Base-by-base conservation (phyloP, 1,139 yeast species). In the Nakaseomyces glabratus region DNA sequence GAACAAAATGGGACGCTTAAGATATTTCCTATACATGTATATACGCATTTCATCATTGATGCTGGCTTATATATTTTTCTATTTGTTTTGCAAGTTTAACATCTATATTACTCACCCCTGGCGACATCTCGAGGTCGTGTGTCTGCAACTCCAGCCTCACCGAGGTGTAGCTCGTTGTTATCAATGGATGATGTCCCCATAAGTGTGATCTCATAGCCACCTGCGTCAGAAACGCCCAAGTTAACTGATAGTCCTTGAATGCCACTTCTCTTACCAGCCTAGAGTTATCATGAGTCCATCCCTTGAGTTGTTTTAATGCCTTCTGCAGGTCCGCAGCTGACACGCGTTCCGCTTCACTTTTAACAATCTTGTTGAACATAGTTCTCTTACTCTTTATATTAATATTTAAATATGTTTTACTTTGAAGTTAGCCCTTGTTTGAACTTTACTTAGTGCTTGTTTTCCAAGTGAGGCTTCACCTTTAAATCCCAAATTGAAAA, bases 171-270 rank as follows among this genome's bases (percentile, higher is more conserved):
- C 75, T 67, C 2, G 78, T 78, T 1, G 62, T 62, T 4, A 80
- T 73, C 0, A 75, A 73, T 0, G 94, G 93, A 52, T 84, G 95
- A 48, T 84, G 94, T 18, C 75, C 78, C 48, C 63, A 58, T 1
- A 62, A 48, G 49, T 80, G 82, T 1, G 85, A 69, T 31, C 73
- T 61, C 58, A 72, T 59, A 1, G 86, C 74, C 2, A 82, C 70
- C 36, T 68, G 67, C 19, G 73, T 76, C 17, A 84, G 60, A 48
- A 81, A 81, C 4, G 67, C 60, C 84, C 86, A 77, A 0, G 88
- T 76, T 21, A 65, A 63, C 38, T 73, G 74, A 50, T 69, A 80
- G 29, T 66, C 64, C 35, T 59, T 62, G 46, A 80, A 67, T 26
- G 52, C 56, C 46, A 67, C 69, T 14, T 63, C 55, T 28, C 63